Evolutionary conservation across 139 green algal species (phyloP).

Genomic region (Edaphochlamys debaryana): DNA sequence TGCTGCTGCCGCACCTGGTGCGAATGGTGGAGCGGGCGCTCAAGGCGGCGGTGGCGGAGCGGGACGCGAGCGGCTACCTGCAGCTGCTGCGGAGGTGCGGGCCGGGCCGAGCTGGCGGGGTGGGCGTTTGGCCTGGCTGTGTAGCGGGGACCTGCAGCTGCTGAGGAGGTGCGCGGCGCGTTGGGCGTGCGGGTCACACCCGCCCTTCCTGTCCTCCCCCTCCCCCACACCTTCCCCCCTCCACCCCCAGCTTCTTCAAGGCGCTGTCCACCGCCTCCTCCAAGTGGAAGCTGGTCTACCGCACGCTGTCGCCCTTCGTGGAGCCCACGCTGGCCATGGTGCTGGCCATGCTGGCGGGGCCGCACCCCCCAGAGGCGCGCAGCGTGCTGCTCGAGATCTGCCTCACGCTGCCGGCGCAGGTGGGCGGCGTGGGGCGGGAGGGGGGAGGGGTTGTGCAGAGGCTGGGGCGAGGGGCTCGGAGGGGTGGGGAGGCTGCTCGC

Average conservation of each 20-base stretch:
- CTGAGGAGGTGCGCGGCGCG: constrained; percentile 47
- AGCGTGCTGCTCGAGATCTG: constrained; percentile 86
- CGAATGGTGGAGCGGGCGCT: constrained; percentile 11
- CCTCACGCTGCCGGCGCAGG: constrained; percentile 82
- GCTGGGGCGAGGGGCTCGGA: too few relatives aligned
- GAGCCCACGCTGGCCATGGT: constrained; percentile 58
- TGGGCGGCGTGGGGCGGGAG: too few relatives aligned
- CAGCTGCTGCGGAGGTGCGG: constrained; percentile 60
- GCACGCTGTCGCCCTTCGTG: constrained; percentile 46
- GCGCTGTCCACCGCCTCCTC: constrained; percentile 1
- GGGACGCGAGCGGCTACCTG: constrained; percentile 66
- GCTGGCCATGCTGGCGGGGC: constrained; percentile 74
- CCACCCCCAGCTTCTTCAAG: constrained; percentile 67
- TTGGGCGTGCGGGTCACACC: too few relatives aligned
- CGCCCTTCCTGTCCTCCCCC: too few relatives aligned
- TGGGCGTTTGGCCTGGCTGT: too few relatives aligned
- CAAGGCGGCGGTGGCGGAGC: constrained; percentile 20
- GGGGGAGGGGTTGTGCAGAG: too few relatives aligned
- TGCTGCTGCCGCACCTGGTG: constrained; percentile 38
- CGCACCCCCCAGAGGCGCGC: constrained; percentile 52
- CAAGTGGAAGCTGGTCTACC: constrained; percentile 33
- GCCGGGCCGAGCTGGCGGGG: too few relatives aligned
- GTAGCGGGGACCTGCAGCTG: constrained; percentile 71
- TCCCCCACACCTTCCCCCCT: too few relatives aligned
- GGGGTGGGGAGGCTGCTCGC: too few relatives aligned